phyloP scores from a whole-genome alignment of 139 green algal species.

The Edaphochlamys debaryana region DNA sequence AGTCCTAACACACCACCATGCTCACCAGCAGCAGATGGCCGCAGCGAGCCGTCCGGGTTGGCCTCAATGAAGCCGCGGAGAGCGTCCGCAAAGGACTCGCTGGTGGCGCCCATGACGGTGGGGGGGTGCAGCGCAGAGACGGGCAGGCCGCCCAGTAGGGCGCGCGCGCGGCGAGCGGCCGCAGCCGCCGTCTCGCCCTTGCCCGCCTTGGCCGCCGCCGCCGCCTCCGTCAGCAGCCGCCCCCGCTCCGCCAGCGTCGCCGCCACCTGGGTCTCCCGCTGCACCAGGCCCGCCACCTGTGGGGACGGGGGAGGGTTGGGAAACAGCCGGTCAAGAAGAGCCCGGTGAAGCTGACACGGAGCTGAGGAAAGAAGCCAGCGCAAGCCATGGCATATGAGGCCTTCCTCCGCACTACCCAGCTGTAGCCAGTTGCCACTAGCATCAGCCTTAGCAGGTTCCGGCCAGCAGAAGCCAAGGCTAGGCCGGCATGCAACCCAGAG shows the following conservation, averaged over 20 bases:
- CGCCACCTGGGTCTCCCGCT: conserved; percentile 41
- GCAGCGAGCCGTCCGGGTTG: conserved; percentile 60
- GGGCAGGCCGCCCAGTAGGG: conserved; percentile 22
- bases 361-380: too few species aligned
- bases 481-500: too few species aligned
- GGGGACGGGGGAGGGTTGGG: not conserved
- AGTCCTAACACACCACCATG: too few species aligned
- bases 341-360: too few species aligned
- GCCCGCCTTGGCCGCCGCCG: not conserved
- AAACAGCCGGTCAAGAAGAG: too few species aligned
- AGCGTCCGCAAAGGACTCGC: conserved; percentile 80
- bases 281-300: conserved; percentile 28
- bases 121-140: conserved; percentile 53
- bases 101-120: conserved; percentile 74
- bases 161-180: not conserved
- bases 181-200: not conserved
- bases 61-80: conserved; percentile 63
- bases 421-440: too few species aligned
- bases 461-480: too few species aligned
- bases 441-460: too few species aligned
- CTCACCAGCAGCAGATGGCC: too few species aligned
- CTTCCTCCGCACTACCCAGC: too few species aligned
- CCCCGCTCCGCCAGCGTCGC: not conserved
- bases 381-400: too few species aligned
- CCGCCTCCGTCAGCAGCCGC: not conserved